Conservation (phyloP, 169 alveolate species). For the Plasmodium ovale region DNA sequence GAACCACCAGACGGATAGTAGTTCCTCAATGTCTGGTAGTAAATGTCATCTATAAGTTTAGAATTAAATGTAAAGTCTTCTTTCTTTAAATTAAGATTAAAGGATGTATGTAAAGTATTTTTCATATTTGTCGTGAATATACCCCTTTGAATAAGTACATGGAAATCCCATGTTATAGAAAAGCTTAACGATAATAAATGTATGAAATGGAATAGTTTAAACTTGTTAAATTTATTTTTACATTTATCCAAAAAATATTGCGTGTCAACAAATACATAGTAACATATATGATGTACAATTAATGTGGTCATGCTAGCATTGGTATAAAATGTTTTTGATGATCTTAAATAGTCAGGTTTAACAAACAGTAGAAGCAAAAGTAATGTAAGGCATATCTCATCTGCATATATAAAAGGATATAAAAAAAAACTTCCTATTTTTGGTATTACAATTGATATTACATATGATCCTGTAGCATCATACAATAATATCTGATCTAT, state of each 20-base stretch:
- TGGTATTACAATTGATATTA: slow-evolving; percentile 56
- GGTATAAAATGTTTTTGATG: slow-evolving; percentile 62
- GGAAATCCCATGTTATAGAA: slow-evolving; percentile 73
- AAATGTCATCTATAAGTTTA: slow-evolving; percentile 26
- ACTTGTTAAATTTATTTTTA: slow-evolving; percentile 47
- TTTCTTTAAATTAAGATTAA: slow-evolving; percentile 41
- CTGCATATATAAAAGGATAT: slow-evolving; percentile 72
- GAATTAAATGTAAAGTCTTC: slow-evolving; percentile 50
- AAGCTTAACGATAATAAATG: slow-evolving; percentile 62
- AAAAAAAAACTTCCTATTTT: slow-evolving; percentile 57
- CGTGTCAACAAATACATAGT: slow-evolving; percentile 71
- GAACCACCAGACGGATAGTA: neutral
- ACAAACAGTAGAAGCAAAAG: slow-evolving; percentile 32
- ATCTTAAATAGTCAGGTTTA: slow-evolving; percentile 37
- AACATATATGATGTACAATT: slow-evolving; percentile 72
- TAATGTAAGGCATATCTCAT: slow-evolving; percentile 57
- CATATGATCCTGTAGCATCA: slow-evolving; percentile 53
- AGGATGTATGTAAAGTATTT: slow-evolving; percentile 14
- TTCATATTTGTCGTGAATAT: slow-evolving; percentile 71
- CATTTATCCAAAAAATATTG: slow-evolving; percentile 46
- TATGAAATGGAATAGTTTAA: slow-evolving; percentile 71
- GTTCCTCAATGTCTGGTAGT: slow-evolving; percentile 28
- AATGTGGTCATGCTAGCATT: slow-evolving; percentile 74
- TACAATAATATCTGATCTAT: slow-evolving; percentile 58
- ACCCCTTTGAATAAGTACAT: slow-evolving; percentile 47